phyloP scores from a whole-genome alignment of 129 eudicot genomes.

The Gnaphalium uliginosum region DNA sequence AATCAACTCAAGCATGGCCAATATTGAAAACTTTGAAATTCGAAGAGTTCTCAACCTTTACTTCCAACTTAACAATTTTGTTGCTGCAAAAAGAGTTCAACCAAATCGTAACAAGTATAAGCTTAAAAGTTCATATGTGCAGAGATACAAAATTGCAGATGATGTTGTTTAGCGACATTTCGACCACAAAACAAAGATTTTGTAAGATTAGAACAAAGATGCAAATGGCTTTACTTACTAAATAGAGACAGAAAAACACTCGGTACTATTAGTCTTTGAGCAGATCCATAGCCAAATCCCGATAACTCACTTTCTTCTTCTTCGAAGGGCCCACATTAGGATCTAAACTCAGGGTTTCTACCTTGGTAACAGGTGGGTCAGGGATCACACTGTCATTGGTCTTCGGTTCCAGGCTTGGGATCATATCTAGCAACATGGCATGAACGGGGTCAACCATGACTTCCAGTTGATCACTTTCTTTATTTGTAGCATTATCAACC shows the following conservation, averaged over 20 bases:
- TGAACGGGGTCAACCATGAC: slow-evolving; percentile 66
- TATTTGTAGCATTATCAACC: slow-evolving; percentile 29
- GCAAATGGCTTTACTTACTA: neutral
- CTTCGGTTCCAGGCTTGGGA: slow-evolving; percentile 64
- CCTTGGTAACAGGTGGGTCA: slow-evolving; percentile 22
- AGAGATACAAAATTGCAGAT: neutral
- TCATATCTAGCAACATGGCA: slow-evolving; percentile 67
- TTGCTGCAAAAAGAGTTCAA: neutral
- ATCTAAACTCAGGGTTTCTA: slow-evolving; percentile 24
- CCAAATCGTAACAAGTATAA: neutral
- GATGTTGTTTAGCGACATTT: neutral
- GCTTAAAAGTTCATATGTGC: neutral
- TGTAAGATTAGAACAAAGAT: neutral
- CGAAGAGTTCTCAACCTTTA: neutral
- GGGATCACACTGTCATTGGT: slow-evolving; percentile 13
- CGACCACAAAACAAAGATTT: neutral
- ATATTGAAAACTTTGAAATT: neutral
- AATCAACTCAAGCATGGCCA: no score
- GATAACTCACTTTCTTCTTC: slow-evolving; percentile 78
- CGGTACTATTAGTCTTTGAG: slow-evolving; percentile 44
- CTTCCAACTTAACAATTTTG: neutral
- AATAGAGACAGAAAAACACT: neutral
- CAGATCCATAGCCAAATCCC: slow-evolving; percentile 54
- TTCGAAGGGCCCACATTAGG: slow-evolving; percentile 42
- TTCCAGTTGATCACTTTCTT: slow-evolving; percentile 38